Base-by-base conservation (phyloP, 257 asterid genomes). In the Henckelia pumila region DNA sequence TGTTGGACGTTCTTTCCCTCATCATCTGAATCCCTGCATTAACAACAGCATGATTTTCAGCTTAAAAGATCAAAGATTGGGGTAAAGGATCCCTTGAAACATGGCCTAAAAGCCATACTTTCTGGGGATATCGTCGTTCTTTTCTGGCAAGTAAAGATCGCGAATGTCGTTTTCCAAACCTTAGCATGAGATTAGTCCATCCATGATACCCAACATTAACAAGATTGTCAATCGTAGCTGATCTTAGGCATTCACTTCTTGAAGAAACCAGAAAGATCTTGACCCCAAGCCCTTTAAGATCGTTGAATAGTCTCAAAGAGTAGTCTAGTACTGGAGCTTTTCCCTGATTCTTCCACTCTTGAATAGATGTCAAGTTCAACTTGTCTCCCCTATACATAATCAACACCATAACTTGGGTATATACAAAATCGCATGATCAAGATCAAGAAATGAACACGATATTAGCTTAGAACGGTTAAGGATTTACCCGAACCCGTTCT, bases 161-260 rank as follows among this genome's bases (percentile, higher is more conserved):
- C 10, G 49, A 49, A 21, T 30, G 56, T 25, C 35, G 13, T 0
- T 13, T 25, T 24, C 5, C 66, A 62, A 56, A 89, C 95, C 97
- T 87, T 70, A 89, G 71, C 19, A 82, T 70, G 74, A 89, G 94
- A 68, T 72, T 71, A 2, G 70, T 76, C 96, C 97, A 91, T 55
- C 96, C 95, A 69, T 76, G 86, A 69, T 80, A 83, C 16, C 87
- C 96, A 64, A 78, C 91, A 25, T 80, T 59, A 9, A 91, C 86
- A 70, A 91, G 97, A 72, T 91, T 88, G 55, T 86, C 89, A 3
- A 83, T 67, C 2, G 97, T 91, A 13, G 89, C 91, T 72, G 87
- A 80, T 83, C 96, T 81, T 16, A 91, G 86, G 60, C 68, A 70
- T 70, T 88, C 97, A 73, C 71, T 79, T 74, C 96, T 85, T 14